A percentile compares a stretch with the other conserved stretches of the same genome.
phyloP scores from a whole-genome alignment of 2,329 filamentous ascomycete species.

The Chrysosporium keratinophilum region DNA sequence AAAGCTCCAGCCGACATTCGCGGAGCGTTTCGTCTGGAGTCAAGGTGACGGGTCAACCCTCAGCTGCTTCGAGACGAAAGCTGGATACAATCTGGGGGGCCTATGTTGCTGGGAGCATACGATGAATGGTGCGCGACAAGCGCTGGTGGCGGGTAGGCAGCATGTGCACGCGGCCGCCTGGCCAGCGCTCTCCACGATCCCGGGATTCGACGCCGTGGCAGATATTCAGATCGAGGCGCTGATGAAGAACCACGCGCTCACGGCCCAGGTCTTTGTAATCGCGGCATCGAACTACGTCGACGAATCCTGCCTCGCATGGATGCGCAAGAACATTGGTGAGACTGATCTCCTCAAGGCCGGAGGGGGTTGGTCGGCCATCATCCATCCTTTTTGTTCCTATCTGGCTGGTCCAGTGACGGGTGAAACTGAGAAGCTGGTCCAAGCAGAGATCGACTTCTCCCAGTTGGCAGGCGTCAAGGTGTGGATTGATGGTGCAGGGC shows the following conservation, averaged over 20 bases:
- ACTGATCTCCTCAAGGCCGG: conserved; percentile 28
- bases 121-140: conserved; percentile 31
- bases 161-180: conserved; percentile 26
- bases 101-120: conserved; percentile 32
- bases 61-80: conserved; percentile 23
- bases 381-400: conserved; percentile 29
- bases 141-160: conserved; percentile 26
- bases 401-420: conserved; percentile 29
- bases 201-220: conserved; percentile 34
- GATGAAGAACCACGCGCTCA: conserved; percentile 40
- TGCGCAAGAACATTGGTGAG: conserved; percentile 29
- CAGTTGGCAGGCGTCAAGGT: conserved; percentile 28
- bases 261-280: conserved; percentile 38
- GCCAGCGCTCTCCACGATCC: conserved; percentile 23
- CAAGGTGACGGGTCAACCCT: conserved; percentile 28
- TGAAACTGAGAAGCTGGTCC: conserved; percentile 26
- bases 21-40: conserved; percentile 28
- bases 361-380: conserved; percentile 28
- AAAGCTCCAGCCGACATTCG: conserved; percentile 30
- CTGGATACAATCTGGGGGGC: conserved; percentile 28
- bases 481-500: conserved; percentile 30
- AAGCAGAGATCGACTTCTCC: conserved; percentile 28
- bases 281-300: conserved; percentile 37
- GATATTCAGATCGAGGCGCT: conserved; percentile 39
- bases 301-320: conserved; percentile 33